A percentile compares a stretch with the other conserved stretches of the same genome.
These are phyloP conservation scores for Fagopyrum homotropicum DNA, from an alignment of 148 eudicot species.

Conservation along the genomic window DNA sequence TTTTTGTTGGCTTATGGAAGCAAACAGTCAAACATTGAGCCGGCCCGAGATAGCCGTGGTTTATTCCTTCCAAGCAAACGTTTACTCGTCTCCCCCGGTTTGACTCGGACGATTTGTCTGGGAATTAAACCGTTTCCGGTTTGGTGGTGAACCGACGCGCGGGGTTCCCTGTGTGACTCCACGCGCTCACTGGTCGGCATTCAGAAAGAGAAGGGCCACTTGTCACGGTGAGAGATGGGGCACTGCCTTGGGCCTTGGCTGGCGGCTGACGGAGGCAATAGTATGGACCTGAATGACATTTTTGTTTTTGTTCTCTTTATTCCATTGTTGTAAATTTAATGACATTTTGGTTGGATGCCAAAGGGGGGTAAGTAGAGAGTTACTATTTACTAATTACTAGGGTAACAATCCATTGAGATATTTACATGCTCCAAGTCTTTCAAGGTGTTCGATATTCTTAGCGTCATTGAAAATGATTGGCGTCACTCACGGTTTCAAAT, in stretches of 20 bases:
- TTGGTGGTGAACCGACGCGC: background rate
- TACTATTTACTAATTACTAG: too few species aligned
- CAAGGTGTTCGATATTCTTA: too few species aligned
- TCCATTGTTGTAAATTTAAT: too few species aligned
- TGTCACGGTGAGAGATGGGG: background rate
- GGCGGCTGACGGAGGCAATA: background rate
- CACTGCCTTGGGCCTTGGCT: background rate
- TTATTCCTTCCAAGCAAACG: constrained; percentile 30
- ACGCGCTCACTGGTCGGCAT: background rate
- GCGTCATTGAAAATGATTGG: too few species aligned
- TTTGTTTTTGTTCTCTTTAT: background rate
- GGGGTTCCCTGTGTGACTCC: background rate
- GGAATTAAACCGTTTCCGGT: background rate
- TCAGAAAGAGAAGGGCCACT: background rate
- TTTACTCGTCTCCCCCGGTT: background rate
- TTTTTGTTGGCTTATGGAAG: constrained; percentile 24
- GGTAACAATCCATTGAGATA: too few species aligned
- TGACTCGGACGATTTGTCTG: background rate
- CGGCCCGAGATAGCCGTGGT: constrained; percentile 28
- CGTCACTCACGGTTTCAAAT: too few species aligned
- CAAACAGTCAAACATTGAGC: constrained; percentile 27
- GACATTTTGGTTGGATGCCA: too few species aligned
- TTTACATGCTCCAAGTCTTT: too few species aligned
- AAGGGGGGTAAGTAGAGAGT: too few species aligned
- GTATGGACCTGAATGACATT: background rate